A percentile compares a stretch with the other conserved stretches of the same genome.
phyloP scores from a whole-genome alignment of 2,329 filamentous ascomycete species.

The Sarocladiaceae sp. region DNA sequence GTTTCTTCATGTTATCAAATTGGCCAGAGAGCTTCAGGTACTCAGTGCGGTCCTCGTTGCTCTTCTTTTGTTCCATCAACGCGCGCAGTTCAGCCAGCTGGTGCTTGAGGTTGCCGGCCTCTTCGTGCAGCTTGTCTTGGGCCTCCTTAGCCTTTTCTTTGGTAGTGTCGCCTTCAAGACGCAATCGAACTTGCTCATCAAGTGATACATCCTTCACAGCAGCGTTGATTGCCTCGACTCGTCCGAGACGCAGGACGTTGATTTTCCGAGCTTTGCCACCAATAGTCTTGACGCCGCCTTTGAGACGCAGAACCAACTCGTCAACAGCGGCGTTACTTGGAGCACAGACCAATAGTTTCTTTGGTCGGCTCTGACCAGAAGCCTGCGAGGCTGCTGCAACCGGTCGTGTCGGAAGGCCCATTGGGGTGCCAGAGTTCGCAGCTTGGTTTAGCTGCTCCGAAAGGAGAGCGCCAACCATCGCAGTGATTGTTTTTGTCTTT shows the following conservation, averaged over 20 bases:
- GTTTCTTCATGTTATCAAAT: conserved; percentile 72
- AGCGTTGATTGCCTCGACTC: conserved; percentile 87
- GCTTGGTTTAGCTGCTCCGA: conserved; percentile 29
- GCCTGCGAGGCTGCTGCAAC: conserved; percentile 16
- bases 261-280: conserved; percentile 70
- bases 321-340: conserved; percentile 98
- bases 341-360: conserved; percentile 94
- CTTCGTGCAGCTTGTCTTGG: conserved; percentile 56
- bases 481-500: conserved; percentile 97
- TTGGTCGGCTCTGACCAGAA: conserved; percentile 36
- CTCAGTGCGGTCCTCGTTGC: conserved; percentile 42
- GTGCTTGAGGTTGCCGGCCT: conserved; percentile 69
- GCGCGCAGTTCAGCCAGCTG: conserved; percentile 68
- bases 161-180: conserved; percentile 58
- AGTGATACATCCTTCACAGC: conserved; percentile 88
- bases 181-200: conserved; percentile 81
- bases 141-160: conserved; percentile 53
- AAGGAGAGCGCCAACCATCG: conserved; percentile 83
- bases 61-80: conserved; percentile 64
- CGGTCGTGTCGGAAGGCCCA: conserved; percentile 26
- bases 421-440: conserved; percentile 24
- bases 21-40: conserved; percentile 64
- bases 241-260: conserved; percentile 83
- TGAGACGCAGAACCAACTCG: conserved; percentile 89
- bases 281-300: conserved; percentile 75